phyloP scores from a whole-genome alignment of 1,284 basidiomycete species.

The Heliocybe sulcata region DNA sequence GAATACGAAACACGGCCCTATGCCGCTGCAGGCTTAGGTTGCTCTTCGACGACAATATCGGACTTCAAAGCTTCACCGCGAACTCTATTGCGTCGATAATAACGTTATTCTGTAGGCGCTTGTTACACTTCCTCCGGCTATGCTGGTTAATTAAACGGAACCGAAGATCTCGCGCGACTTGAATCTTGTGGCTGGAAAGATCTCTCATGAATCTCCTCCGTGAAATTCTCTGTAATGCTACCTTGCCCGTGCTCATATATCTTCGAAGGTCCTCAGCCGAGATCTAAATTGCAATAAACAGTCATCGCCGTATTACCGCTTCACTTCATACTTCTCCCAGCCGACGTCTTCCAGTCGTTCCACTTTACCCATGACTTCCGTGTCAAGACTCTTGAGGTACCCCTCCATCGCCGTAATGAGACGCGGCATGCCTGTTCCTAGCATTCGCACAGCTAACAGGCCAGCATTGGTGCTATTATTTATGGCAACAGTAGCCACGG shows the following conservation, averaged over 20 bases:
- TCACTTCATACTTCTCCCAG: conserved; percentile 77
- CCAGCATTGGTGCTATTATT: conserved; percentile 95
- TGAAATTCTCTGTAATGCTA: not conserved
- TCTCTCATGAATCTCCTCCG: not conserved
- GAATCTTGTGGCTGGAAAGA: not conserved
- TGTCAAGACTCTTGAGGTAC: conserved; percentile 74
- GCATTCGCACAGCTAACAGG: conserved; percentile 85
- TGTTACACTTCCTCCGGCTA: too few relatives aligned
- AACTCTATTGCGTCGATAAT: too few relatives aligned
- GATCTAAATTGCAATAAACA: not conserved
- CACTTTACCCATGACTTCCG: conserved; percentile 83
- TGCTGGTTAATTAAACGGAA: not conserved
- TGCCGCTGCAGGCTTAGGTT: not conserved
- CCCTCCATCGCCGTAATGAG: conserved; percentile 66
- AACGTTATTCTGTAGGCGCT: too few relatives aligned
- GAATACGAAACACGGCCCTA: not conserved
- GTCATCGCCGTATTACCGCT: conserved; percentile 12
- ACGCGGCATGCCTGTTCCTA: conserved; percentile 67
- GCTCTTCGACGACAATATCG: not conserved
- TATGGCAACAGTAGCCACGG: conserved; percentile 96
- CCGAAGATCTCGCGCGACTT: not conserved
- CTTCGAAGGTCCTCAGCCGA: too few relatives aligned
- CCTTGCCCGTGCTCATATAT: too few relatives aligned
- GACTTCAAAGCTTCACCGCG: too few relatives aligned
- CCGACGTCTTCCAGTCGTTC: conserved; percentile 72